Conservation (phyloP, 129 eudicot genomes). For the Pulicaria dysenterica region DNA sequence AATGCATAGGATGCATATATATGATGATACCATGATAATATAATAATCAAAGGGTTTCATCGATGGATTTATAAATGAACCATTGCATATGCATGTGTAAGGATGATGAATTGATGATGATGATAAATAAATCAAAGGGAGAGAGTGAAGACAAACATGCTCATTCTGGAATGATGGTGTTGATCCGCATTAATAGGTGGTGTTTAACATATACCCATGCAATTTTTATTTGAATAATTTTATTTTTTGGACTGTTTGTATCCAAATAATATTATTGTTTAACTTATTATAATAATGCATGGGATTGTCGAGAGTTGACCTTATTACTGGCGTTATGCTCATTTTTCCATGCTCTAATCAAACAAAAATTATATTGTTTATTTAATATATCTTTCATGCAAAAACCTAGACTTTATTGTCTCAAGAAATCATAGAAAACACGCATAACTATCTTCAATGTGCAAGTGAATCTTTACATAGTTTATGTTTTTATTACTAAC, state of each 20-base stretch:
- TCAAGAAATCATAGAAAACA: constrained; percentile 38
- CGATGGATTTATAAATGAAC: neutral
- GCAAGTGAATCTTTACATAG: constrained; percentile 31
- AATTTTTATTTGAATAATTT: constrained; percentile 12
- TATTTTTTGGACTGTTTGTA: constrained; percentile 31
- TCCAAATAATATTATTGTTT: constrained; percentile 1
- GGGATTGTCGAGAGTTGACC: constrained; percentile 47
- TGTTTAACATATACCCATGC: constrained; percentile 39
- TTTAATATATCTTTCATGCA: constrained; percentile 35
- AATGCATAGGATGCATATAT: too few relatives aligned
- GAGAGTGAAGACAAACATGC: constrained; percentile 45
- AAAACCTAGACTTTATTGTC: constrained; percentile 50
- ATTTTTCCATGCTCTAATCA: constrained; percentile 36
- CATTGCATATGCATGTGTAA: neutral
- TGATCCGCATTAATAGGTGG: constrained; percentile 49
- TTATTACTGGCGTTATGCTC: constrained; percentile 36
- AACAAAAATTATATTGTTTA: constrained; percentile 30
- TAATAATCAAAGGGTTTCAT: neutral
- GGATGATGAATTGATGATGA: neutral
- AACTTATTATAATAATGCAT: constrained; percentile 34
- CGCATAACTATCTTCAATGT: constrained; percentile 34
- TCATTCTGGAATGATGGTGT: constrained; percentile 47
- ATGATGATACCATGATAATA: neutral
- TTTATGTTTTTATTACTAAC: neutral
- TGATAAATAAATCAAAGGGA: neutral